phyloP scores from a whole-genome alignment of 192 early-diverging fungal species.

The Piromyces finnis region DNA sequence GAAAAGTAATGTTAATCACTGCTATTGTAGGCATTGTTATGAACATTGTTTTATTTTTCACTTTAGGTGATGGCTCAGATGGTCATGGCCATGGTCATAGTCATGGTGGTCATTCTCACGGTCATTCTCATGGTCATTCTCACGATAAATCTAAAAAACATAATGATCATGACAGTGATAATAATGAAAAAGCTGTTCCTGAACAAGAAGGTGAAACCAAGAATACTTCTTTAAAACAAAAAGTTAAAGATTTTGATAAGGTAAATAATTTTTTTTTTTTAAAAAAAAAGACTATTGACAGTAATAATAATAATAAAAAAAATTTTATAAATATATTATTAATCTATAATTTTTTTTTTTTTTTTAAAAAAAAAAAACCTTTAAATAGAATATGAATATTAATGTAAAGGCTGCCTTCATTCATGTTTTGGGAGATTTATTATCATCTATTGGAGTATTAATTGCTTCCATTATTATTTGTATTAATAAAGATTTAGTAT shows the following conservation, averaged over 20 bases:
- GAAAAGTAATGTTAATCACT: slow-evolving; percentile 46
- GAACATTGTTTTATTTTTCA: slow-evolving; percentile 44
- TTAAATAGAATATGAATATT: slow-evolving; percentile 17
- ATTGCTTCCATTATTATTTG: slow-evolving; percentile 52
- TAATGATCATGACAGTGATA: slow-evolving; percentile 10
- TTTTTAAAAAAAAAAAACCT: neutral
- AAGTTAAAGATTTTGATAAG: neutral
- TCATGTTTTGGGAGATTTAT: slow-evolving; percentile 67
- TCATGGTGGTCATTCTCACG: slow-evolving; percentile 21
- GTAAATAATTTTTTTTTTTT: neutral
- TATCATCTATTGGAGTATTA: slow-evolving; percentile 61
- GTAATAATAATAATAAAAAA: too few species aligned
- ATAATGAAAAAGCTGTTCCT: too few species aligned
- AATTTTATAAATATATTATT: too few species aligned
- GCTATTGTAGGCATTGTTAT: slow-evolving; percentile 55
- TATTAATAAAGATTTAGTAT: slow-evolving; percentile 29
- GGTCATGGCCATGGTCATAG: slow-evolving; percentile 25
- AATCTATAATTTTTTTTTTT: too few species aligned
- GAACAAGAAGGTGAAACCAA: neutral
- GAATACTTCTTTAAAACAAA: neutral
- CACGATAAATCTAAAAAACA: slow-evolving; percentile 8
- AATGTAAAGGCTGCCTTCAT: slow-evolving; percentile 55
- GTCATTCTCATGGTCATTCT: slow-evolving; percentile 9
- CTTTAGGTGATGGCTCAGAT: slow-evolving; percentile 19
- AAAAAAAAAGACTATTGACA: too few species aligned